Percentiles rank a stretch among this genome's conserved stretches.
Conservation (phyloP, 352 stramenopile genomes). For the Globisporangium middletonii region DNA sequence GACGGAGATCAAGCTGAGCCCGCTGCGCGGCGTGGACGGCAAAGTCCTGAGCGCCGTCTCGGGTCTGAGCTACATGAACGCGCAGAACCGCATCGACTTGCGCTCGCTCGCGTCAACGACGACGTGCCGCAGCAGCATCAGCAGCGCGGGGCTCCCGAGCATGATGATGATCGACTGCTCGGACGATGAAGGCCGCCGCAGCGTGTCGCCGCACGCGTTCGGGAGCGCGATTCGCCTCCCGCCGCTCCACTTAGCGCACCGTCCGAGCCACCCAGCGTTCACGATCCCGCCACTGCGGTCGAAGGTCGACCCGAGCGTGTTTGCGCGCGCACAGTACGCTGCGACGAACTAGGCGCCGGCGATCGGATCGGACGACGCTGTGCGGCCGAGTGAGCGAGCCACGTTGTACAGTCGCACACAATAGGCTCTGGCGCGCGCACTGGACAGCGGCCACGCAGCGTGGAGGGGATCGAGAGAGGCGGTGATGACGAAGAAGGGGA, state of each 20-base stretch:
- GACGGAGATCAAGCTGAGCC: constrained; percentile 58
- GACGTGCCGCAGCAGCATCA: constrained; percentile 3
- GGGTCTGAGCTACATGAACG: constrained; percentile 46
- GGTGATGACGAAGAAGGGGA: too few relatives aligned
- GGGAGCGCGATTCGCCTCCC: constrained; percentile 39
- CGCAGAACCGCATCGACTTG: constrained; percentile 29
- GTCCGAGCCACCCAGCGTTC: constrained; percentile 25
- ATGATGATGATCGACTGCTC: constrained; percentile 11
- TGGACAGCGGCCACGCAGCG: too few relatives aligned
- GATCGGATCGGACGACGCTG: neutral
- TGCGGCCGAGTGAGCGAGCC: neutral
- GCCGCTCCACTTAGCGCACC: constrained; percentile 47
- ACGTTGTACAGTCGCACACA: too few relatives aligned
- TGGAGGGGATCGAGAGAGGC: too few relatives aligned
- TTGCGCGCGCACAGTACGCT: constrained; percentile 42
- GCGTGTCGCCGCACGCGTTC: constrained; percentile 10
- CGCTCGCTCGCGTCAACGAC: constrained; percentile 9
- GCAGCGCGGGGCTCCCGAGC: neutral
- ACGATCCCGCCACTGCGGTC: constrained; percentile 71
- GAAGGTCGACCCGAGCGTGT: constrained; percentile 71
- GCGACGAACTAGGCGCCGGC: constrained; percentile 31
- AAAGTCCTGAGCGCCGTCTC: constrained; percentile 43
- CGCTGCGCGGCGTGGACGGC: constrained; percentile 35
- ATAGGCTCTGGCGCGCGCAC: neutral
- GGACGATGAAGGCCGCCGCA: constrained; percentile 28